These are phyloP conservation scores for Ophiostoma tasmaniense DNA, from an alignment of 2,329 filamentous ascomycete species.

Conservation along the genomic window DNA sequence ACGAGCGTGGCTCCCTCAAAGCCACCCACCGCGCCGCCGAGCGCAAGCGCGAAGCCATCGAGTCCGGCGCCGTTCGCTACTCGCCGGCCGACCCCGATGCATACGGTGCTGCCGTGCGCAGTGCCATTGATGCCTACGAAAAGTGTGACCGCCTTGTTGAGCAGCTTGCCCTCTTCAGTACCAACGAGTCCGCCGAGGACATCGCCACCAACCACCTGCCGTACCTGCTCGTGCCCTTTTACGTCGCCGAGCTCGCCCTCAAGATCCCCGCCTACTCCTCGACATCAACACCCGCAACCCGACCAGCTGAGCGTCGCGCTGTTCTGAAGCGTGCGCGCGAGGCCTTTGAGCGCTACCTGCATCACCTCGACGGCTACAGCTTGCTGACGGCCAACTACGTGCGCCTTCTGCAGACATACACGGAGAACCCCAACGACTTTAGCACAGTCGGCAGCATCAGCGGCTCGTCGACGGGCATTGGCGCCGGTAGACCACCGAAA, in stretches of 20 bases:
- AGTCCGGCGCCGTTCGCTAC: slow-evolving; percentile 27
- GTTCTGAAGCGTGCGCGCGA: slow-evolving; percentile 56
- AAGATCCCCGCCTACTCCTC: slow-evolving; percentile 44
- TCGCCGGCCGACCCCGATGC: slow-evolving; percentile 42
- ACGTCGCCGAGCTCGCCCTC: slow-evolving; percentile 70
- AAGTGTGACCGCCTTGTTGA: slow-evolving; percentile 62
- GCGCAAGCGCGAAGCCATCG: slow-evolving; percentile 46
- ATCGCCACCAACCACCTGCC: slow-evolving; percentile 75
- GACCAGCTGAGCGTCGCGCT: slow-evolving; percentile 45
- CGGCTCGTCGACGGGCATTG: background rate
- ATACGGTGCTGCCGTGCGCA: slow-evolving; percentile 59
- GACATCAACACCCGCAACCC: slow-evolving; percentile 20
- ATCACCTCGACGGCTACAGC: slow-evolving; percentile 68
- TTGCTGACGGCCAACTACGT: slow-evolving; percentile 58
- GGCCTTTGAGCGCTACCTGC: slow-evolving; percentile 71
- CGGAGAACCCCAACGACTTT: slow-evolving; percentile 63
- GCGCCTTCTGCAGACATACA: slow-evolving; percentile 63
- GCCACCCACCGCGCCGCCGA: slow-evolving; percentile 44
- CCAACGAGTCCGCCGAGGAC: slow-evolving; percentile 84
- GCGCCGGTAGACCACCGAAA: background rate
- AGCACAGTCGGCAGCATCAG: slow-evolving; percentile 52
- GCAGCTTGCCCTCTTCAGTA: slow-evolving; percentile 73
- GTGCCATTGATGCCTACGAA: slow-evolving; percentile 62
- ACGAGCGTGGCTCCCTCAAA: slow-evolving; percentile 30
- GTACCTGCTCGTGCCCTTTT: slow-evolving; percentile 71